phyloP scores from a whole-genome alignment of 1,139 yeast species.

The Suhomyces coccinellae region DNA sequence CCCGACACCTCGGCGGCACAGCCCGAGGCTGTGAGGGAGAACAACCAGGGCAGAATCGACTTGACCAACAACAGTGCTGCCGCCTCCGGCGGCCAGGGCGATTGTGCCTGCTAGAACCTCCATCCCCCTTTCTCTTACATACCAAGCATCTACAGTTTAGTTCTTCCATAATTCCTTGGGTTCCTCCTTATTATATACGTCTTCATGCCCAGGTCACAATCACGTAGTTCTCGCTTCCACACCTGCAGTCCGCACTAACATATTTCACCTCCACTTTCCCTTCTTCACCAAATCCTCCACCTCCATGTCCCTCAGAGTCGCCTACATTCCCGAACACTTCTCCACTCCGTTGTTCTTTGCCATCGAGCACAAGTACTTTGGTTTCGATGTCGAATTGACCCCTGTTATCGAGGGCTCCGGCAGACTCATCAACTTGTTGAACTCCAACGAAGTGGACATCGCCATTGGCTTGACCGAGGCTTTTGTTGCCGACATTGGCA shows the following conservation, averaged over 20 bases:
- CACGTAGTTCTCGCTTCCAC: neutral
- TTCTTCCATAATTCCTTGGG: conserved; percentile 4
- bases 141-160: conserved; percentile 5
- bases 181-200: neutral
- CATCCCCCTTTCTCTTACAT: neutral
- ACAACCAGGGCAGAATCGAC: conserved; percentile 19
- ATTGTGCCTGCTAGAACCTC: conserved; percentile 18
- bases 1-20: conserved; percentile 36
- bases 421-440: conserved; percentile 72
- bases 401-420: conserved; percentile 90
- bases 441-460: conserved; percentile 63
- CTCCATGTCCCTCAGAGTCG: conserved; percentile 50
- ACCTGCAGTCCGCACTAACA: neutral
- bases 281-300: neutral
- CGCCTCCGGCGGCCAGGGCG: conserved; percentile 12
- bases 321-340: conserved; percentile 89
- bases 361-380: conserved; percentile 40
- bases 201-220: neutral
- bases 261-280: neutral
- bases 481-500: conserved; percentile 77
- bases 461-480: conserved; percentile 93
- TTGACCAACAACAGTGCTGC: conserved; percentile 15
- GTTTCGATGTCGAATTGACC: conserved; percentile 60
- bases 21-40: conserved; percentile 7
- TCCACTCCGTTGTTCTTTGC: conserved; percentile 85